Evolutionary conservation across 331 rosid species (phyloP).

Genomic region (Rhamnella rubrinervis): DNA sequence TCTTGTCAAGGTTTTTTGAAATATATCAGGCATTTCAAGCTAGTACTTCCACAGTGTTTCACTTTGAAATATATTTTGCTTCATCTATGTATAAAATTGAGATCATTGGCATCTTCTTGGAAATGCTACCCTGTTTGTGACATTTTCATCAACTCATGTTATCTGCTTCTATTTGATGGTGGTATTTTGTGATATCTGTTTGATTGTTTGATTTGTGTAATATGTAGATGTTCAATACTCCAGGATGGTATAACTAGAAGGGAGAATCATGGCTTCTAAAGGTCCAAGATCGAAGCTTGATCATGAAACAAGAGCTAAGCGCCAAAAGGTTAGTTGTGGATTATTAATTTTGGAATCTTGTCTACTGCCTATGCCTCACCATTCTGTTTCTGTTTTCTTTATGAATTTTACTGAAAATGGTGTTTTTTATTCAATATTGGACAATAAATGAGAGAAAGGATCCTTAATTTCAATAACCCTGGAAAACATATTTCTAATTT

Average conservation of each 20-base stretch:
- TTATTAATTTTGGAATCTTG: not conserved
- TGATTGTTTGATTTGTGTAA: not conserved
- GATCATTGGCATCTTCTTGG: too few relatives aligned
- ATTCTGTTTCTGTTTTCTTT: not conserved
- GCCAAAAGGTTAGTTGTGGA: conserved; percentile 69
- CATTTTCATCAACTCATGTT: too few relatives aligned
- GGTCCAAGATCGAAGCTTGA: conserved; percentile 83
- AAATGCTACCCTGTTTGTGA: too few relatives aligned
- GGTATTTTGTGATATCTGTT: not conserved
- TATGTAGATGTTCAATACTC: not conserved
- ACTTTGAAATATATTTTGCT: not conserved
- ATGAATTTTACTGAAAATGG: not conserved
- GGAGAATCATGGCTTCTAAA: conserved; percentile 73
- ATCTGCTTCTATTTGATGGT: too few relatives aligned
- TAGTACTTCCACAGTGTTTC: not conserved
- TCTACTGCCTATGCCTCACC: not conserved
- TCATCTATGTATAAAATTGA: too few relatives aligned
- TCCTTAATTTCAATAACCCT: not conserved
- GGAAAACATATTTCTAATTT: too few relatives aligned
- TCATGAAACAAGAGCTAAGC: conserved; percentile 72
- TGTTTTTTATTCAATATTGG: not conserved
- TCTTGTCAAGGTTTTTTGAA: not conserved
- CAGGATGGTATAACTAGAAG: conserved; percentile 14
- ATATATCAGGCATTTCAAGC: not conserved
- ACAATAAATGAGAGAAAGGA: not conserved